Evolutionary conservation across 495 filamentous ascomycete genomes (phyloP).

Genomic region (Penicillium soppii): DNA sequence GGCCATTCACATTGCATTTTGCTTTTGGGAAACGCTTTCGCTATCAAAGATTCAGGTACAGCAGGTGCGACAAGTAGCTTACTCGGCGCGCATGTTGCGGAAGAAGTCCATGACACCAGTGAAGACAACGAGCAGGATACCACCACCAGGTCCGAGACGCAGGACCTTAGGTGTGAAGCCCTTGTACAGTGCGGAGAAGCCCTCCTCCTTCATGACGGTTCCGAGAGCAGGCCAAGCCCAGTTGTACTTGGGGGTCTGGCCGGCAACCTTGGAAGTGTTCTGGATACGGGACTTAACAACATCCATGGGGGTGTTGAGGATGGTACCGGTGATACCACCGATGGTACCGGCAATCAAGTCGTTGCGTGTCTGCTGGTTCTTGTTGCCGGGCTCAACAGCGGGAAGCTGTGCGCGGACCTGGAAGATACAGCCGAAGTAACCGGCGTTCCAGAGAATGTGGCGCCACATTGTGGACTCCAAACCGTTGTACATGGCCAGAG

Average conservation of each 20-base stretch:
- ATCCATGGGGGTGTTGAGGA: conserved; percentile 96
- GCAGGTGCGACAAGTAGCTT: neutral
- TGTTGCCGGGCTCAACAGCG: conserved; percentile 63
- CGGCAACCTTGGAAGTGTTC: conserved; percentile 79
- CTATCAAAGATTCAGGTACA: conserved; percentile 3
- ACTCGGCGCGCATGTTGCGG: conserved; percentile 49
- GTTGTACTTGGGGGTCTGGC: conserved; percentile 87
- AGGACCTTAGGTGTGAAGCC: conserved; percentile 96
- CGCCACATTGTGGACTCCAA: conserved; percentile 96
- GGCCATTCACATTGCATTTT: conserved; percentile 2
- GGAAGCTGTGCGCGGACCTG: conserved; percentile 86
- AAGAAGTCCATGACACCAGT: conserved; percentile 94
- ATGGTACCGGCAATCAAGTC: conserved; percentile 83
- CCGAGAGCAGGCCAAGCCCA: conserved; percentile 89
- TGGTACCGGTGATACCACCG: conserved; percentile 88
- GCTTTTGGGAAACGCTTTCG: conserved; percentile 8
- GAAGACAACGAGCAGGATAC: conserved; percentile 90
- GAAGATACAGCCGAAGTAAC: conserved; percentile 98
- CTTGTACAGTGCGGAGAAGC: conserved; percentile 91
- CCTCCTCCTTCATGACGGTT: conserved; percentile 89
- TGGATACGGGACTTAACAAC: conserved; percentile 98
- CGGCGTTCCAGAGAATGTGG: conserved; percentile 94
- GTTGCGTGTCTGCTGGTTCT: conserved; percentile 76
- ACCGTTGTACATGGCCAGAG: conserved; percentile 91
- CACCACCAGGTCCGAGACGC: conserved; percentile 82